Conservation (phyloP, 176 grass and related monocot genomes). For the Oryza glaberrima region DNA sequence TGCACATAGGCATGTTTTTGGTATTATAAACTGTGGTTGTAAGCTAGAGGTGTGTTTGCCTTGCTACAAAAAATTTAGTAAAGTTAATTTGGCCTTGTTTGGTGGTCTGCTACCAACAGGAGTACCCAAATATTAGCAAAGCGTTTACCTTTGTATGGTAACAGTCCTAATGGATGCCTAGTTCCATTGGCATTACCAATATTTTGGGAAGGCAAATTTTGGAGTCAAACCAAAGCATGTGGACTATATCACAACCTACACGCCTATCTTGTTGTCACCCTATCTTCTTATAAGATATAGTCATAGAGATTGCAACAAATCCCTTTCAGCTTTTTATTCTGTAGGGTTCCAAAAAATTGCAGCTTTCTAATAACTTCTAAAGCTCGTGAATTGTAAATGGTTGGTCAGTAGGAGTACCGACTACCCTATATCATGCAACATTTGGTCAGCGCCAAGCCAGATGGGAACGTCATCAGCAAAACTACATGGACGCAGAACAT, state of each 20-base stretch:
- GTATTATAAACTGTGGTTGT: not conserved
- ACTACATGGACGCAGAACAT: not conserved
- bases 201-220: not conserved
- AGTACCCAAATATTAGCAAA: not conserved
- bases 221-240: not conserved
- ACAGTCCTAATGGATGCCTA: not conserved
- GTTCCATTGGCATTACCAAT: not conserved
- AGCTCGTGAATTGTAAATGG: not conserved
- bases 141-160: not conserved
- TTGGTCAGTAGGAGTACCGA: not conserved
- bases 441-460: not conserved
- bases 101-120: not conserved
- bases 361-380: not conserved
- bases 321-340: not conserved
- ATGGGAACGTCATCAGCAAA: too few relatives aligned
- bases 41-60: not conserved
- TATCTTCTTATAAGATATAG: not conserved
- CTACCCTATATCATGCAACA: not conserved
- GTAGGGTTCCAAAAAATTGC: not conserved
- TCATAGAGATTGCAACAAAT: not conserved
- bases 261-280: not conserved
- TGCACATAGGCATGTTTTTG: not conserved
- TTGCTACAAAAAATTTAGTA: not conserved
- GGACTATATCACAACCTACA: not conserved
- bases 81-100: not conserved